These are phyloP conservation scores for Leptographium galeiforme DNA, from an alignment of 2,329 filamentous ascomycete species.

Conservation along the genomic window DNA sequence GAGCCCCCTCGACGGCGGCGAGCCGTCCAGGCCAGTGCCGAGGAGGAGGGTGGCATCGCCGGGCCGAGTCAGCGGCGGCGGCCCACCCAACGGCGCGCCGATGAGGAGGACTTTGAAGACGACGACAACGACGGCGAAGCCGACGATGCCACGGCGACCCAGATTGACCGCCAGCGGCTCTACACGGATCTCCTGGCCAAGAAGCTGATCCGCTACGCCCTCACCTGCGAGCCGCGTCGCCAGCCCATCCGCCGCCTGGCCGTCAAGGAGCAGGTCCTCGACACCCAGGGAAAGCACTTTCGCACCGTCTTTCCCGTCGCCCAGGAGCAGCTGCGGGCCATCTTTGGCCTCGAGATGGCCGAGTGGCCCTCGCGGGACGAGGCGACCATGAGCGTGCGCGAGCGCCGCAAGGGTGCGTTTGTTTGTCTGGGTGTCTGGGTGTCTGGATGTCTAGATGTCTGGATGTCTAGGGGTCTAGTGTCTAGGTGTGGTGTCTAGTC, in stretches of 20 bases:
- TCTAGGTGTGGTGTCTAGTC: too few species aligned
- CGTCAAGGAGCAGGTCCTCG: constrained; percentile 59
- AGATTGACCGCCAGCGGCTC: constrained; percentile 17
- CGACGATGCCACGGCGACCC: not conserved
- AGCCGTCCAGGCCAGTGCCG: not conserved
- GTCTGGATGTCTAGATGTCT: too few species aligned
- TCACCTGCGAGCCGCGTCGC: constrained; percentile 52
- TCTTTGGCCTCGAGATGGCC: constrained; percentile 87
- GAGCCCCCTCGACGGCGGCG: not conserved
- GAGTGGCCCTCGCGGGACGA: constrained; percentile 76
- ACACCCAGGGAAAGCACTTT: constrained; percentile 56
- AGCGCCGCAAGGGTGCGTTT: constrained; percentile 55
- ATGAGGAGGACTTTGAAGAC: not conserved
- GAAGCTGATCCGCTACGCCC: constrained; percentile 54
- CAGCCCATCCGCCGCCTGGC: constrained; percentile 46
- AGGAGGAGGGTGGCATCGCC: too few species aligned
- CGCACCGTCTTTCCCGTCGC: constrained; percentile 64
- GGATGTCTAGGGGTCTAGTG: too few species aligned
- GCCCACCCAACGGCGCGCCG: not conserved
- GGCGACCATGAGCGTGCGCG: constrained; percentile 51
- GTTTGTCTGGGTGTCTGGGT: constrained; percentile 4
- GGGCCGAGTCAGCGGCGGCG: not conserved
- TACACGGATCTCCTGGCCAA: constrained; percentile 41
- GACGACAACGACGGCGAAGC: not conserved
- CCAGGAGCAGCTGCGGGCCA: constrained; percentile 53